phyloP scores from a whole-genome alignment of 225 moss, liverwort and hornwort species.

The Straminergon stramineum region DNA sequence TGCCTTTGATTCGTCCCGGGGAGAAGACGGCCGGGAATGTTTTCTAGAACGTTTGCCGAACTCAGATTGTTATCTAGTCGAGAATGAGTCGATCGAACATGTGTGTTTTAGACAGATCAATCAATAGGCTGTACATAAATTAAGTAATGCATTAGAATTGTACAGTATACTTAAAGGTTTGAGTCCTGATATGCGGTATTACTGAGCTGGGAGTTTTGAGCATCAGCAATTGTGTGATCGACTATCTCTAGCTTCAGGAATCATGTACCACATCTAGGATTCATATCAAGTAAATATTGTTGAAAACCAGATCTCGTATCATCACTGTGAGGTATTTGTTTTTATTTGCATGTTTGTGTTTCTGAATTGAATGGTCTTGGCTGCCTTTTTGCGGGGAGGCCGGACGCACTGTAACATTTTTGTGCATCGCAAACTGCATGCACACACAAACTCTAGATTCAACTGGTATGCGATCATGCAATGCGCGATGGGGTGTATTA shows the following conservation, averaged over 20 bases:
- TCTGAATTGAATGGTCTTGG: too few species aligned
- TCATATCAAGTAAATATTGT: background rate
- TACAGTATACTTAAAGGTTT: too few species aligned
- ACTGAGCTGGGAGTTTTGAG: background rate
- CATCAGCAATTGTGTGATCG: background rate
- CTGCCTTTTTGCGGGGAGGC: background rate
- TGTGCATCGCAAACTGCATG: background rate
- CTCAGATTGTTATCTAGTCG: too few species aligned
- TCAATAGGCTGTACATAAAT: background rate
- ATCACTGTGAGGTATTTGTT: background rate
- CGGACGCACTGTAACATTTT: too few species aligned
- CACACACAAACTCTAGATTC: background rate
- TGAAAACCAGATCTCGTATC: background rate
- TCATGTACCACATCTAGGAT: background rate
- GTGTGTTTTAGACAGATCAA: background rate
- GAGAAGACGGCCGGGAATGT: conserved; percentile 16
- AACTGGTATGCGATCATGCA: too few species aligned
- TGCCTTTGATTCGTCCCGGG: conserved; percentile 26
- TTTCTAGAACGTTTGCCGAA: background rate
- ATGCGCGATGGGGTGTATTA: background rate
- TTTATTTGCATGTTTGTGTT: too few species aligned
- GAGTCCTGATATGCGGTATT: background rate
- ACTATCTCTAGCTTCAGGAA: background rate
- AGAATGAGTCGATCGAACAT: background rate
- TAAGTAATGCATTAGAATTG: background rate